phyloP scores from a whole-genome alignment of 2,329 filamentous ascomycete species.

The Gaeumannomyces tritici region DNA sequence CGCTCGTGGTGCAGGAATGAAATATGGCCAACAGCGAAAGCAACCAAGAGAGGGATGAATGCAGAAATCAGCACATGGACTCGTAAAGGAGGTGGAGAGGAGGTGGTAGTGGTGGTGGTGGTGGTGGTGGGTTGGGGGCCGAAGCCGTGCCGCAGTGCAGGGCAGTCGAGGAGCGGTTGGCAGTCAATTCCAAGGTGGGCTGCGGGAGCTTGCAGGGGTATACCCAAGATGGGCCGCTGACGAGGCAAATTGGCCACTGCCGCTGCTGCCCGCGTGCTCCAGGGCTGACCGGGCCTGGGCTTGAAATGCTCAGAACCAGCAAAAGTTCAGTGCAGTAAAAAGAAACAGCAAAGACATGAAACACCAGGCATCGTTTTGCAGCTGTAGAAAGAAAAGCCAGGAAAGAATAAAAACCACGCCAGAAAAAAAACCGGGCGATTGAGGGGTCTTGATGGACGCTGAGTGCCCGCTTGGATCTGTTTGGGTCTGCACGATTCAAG shows the following conservation, averaged over 20 bases:
- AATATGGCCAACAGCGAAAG: neutral
- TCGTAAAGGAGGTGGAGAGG: neutral
- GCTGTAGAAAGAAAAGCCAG: neutral
- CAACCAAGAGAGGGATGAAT: neutral
- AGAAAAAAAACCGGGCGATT: neutral
- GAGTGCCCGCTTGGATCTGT: no score
- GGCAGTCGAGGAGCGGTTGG: neutral
- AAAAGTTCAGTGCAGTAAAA: neutral
- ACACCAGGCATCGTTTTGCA: neutral
- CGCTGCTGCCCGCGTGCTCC: neutral
- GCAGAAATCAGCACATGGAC: neutral
- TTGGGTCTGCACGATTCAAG: neutral
- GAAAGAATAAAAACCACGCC: no score
- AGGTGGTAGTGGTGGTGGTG: neutral
- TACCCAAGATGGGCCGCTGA: neutral
- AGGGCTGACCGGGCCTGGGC: no score
- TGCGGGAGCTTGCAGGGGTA: neutral
- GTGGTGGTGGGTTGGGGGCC: neutral
- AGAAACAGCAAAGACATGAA: neutral
- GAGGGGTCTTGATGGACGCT: neutral
- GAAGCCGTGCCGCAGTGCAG: neutral
- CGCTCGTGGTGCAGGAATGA: neutral
- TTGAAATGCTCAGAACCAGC: neutral
- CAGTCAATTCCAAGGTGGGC: neutral
- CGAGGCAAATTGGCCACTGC: neutral